Evolutionary conservation across 176 grass and related monocot species (phyloP), one percentile per base, ranked within the genome.

Genomic region (Aechmea fasciata): DNA sequence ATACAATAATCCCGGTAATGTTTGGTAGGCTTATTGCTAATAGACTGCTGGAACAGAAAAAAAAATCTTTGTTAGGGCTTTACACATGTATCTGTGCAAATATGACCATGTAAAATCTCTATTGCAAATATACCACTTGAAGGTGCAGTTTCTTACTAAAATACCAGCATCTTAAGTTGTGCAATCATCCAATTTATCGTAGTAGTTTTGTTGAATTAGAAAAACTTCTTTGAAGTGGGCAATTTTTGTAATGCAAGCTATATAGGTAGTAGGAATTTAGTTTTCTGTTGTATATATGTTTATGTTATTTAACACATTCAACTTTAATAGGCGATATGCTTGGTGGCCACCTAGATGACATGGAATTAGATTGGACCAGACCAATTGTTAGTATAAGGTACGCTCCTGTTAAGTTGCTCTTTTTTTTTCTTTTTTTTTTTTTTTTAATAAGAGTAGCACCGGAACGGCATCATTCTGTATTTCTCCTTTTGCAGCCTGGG

Each of bases 311-410:
- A 17, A 67, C 54, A 26, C 22, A 50, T 48, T 82, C 59, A 17
- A 72, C 57, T 50, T 74, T 69, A 9, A 65, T 49, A 96, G 88
- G 93, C 52, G 93, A 96, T 72, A 92, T 92, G 93, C 83, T 96
- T 71, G 88, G 93, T 69, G 86, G 93, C 15, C 93, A 96, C 24
- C 80, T 96, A 68, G 93, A 92, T 81, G 88, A 96, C 85, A 92
- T 96, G 88, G 93, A 92, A 90, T 83, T 78, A 66, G 86, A 96
- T 85, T 92, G 85, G 88, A 90, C 81, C 68, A 92, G 86, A 80
- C 93, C 88, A 74, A 92, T 96, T 81, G 86, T 92, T 17, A 96
- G 89, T 81, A 81, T 92, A 79, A 96, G 88, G 93, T 92, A 75
- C 63, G 14, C 13, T 72, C 51, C 54, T 10, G 3, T 73, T 73